A percentile compares a stretch with the other conserved stretches of the same genome.
These are phyloP conservation scores for Daldinia loculata DNA, from an alignment of 495 filamentous ascomycete species.

Conservation along the genomic window DNA sequence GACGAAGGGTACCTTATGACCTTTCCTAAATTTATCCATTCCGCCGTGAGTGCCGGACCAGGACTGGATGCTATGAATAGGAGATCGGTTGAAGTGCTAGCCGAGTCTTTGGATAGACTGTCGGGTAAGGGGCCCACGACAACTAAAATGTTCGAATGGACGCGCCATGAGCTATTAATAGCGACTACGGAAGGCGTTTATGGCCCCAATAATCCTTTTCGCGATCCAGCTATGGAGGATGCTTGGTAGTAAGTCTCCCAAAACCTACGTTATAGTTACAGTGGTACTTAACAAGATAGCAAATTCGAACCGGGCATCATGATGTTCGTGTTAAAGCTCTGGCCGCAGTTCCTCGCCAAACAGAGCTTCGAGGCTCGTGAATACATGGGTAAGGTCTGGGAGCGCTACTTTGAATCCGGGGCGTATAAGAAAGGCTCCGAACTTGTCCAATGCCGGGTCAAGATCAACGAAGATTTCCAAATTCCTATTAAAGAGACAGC, in stretches of 20 bases:
- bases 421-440: slow-evolving; percentile 1
- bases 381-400: slow-evolving; percentile 8
- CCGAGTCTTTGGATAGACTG: background rate
- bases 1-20: too few relatives aligned
- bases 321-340: background rate
- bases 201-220: background rate
- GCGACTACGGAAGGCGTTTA: background rate
- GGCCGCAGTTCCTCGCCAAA: background rate
- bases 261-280: background rate
- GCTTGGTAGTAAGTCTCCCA: background rate
- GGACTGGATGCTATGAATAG: too few relatives aligned
- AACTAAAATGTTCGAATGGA: background rate
- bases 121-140: background rate
- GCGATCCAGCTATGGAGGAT: background rate
- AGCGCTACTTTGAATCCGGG: slow-evolving; percentile 2
- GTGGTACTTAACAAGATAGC: background rate
- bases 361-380: slow-evolving; percentile 7
- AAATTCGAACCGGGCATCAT: background rate
- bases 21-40: too few relatives aligned
- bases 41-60: too few relatives aligned
- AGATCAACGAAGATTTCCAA: background rate
- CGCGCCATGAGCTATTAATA: background rate
- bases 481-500: background rate
- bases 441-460: background rate
- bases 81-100: too few relatives aligned